phyloP scores from a whole-genome alignment of 2,329 filamentous ascomycete genomes.

The Hymenoscyphus albidus region DNA sequence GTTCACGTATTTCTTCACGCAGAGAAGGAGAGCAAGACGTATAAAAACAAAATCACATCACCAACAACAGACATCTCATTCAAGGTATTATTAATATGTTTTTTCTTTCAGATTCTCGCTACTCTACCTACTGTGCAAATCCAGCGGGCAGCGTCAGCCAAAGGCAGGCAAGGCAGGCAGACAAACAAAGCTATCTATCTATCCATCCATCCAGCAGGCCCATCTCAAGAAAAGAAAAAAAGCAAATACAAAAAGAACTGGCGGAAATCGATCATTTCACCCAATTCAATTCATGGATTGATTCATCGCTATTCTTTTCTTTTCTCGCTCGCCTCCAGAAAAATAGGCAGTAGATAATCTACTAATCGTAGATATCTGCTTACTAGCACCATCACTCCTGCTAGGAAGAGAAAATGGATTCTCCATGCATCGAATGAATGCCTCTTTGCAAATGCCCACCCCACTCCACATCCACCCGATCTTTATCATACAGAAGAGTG shows the following conservation, averaged over 20 bases:
- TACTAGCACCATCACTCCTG: too few relatives aligned
- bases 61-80: neutral
- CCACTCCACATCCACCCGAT: neutral
- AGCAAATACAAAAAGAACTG: too few relatives aligned
- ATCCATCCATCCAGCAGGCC: neutral
- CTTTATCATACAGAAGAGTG: conserved; percentile 1
- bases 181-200: neutral
- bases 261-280: too few relatives aligned
- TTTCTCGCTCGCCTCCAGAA: too few relatives aligned
- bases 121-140: too few relatives aligned
- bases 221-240: neutral
- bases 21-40: too few relatives aligned
- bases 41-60: neutral
- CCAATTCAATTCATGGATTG: neutral
- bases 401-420: too few relatives aligned
- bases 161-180: neutral
- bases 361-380: too few relatives aligned
- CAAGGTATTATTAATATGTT: too few relatives aligned
- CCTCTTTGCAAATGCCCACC: neutral
- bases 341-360: too few relatives aligned
- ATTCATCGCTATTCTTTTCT: neutral
- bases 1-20: too few relatives aligned
- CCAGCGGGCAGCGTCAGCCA: neutral
- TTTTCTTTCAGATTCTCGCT: neutral
- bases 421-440: too few relatives aligned